Conservation (phyloP, 768 basidiomycete genomes). For the Ramaria sp. region DNA sequence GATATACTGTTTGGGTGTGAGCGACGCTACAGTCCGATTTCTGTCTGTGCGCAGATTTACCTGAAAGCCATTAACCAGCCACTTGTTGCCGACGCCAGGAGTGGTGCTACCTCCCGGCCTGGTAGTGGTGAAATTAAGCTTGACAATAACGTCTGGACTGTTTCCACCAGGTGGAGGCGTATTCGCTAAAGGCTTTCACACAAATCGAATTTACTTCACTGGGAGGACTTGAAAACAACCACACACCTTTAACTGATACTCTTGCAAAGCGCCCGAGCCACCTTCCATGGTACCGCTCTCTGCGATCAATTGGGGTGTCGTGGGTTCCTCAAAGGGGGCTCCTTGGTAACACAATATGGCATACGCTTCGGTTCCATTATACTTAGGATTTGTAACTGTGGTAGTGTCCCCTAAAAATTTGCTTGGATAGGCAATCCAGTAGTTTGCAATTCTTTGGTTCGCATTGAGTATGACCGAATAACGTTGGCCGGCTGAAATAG, state of each 20-base stretch:
- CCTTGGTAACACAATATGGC: constrained; percentile 35
- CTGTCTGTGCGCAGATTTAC: background rate
- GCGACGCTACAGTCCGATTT: background rate
- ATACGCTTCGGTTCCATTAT: constrained; percentile 23
- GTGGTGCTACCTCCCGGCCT: constrained; percentile 4
- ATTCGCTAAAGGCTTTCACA: constrained; percentile 3
- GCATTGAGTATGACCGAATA: constrained; percentile 32
- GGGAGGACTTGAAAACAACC: background rate
- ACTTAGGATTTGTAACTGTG: constrained; percentile 2
- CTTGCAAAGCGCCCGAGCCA: background rate
- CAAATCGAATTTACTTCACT: background rate
- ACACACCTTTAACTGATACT: constrained; percentile 4
- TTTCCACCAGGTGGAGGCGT: background rate
- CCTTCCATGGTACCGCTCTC: background rate
- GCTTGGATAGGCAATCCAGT: constrained; percentile 24
- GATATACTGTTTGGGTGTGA: constrained; percentile 1
- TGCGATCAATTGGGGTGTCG: constrained; percentile 6
- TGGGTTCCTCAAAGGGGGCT: constrained; percentile 27
- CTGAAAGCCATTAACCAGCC: constrained; percentile 4
- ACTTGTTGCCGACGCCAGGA: constrained; percentile 2
- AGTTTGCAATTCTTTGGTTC: constrained; percentile 32
- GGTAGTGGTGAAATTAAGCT: constrained; percentile 8
- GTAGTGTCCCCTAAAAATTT: constrained; percentile 1
- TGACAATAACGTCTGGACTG: constrained; percentile 3
- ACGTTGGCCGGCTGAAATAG: constrained; percentile 26